Evolutionary conservation across 176 grass and related monocot genomes (phyloP).

Genomic region (Paspalum vaginatum): DNA sequence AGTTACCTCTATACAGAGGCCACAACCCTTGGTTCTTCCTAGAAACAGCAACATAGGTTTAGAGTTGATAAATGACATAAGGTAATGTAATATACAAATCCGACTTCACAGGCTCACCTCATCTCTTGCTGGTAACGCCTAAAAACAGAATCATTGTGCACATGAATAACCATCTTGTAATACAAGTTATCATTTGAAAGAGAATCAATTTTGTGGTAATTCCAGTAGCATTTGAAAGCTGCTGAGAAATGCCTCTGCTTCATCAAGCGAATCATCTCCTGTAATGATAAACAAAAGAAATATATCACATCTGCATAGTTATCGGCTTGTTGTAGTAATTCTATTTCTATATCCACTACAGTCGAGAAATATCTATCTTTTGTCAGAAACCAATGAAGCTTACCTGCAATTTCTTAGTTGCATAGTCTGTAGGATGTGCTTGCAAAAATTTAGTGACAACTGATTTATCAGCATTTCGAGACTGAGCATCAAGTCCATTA

Average conservation of each 20-base stretch:
- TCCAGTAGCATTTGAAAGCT: constrained; percentile 91
- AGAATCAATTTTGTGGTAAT: constrained; percentile 79
- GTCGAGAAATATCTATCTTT: constrained; percentile 20
- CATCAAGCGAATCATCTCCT: constrained; percentile 96
- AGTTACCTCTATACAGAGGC: constrained; percentile 90
- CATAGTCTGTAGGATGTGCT: constrained; percentile 85
- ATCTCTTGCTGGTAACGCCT: constrained; percentile 95
- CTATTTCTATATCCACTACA: background rate
- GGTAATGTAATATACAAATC: constrained; percentile 13
- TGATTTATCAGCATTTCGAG: constrained; percentile 69
- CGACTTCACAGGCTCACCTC: constrained; percentile 60
- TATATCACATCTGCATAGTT: constrained; percentile 29
- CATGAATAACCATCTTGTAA: constrained; percentile 98
- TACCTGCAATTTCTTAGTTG: constrained; percentile 97
- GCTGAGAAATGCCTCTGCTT: constrained; percentile 69
- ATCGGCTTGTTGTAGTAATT: constrained; percentile 2
- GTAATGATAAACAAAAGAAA: constrained; percentile 40
- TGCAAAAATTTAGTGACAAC: constrained; percentile 81
- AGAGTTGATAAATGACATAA: constrained; percentile 38
- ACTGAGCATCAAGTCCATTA: constrained; percentile 58
- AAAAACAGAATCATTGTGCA: constrained; percentile 87
- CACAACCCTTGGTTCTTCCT: constrained; percentile 93
- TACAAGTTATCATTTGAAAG: constrained; percentile 72
- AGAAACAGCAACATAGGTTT: constrained; percentile 30
- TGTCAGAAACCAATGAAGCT: background rate